Percentiles rank a stretch among this genome's conserved stretches.
phyloP scores from a whole-genome alignment of 129 eudicot species.

The Mikania micrantha region DNA sequence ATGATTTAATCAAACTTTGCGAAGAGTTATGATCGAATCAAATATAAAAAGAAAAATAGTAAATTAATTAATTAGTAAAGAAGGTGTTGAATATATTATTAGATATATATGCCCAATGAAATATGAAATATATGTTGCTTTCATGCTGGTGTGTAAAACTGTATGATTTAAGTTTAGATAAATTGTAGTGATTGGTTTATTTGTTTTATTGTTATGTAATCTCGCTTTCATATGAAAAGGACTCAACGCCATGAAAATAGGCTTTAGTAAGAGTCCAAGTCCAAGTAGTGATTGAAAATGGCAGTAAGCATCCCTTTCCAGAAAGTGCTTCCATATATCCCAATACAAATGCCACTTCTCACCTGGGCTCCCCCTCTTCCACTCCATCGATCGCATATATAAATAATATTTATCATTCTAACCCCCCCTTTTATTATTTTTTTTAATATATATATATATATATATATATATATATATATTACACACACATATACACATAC shows the following conservation, averaged over 20 bases:
- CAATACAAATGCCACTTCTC: conserved; percentile 12
- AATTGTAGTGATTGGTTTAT: not conserved
- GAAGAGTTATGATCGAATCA: no score
- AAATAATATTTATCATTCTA: no score
- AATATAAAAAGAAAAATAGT: no score
- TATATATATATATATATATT: no score
- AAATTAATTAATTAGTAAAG: no score
- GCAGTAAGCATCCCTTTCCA: conserved; percentile 28
- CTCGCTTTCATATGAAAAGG: conserved; percentile 25
- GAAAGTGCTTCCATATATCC: conserved; percentile 14
- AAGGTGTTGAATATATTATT: no score
- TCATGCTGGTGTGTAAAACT: not conserved
- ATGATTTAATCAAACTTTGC: no score
- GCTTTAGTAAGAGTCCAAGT: conserved; percentile 26
- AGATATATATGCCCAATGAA: no score
- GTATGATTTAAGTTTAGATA: not conserved
- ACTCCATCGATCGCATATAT: no score
- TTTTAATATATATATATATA: not conserved
- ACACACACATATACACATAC: no score
- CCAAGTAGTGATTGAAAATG: conserved; percentile 13
- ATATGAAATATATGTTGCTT: not conserved
- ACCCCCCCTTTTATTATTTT: no score
- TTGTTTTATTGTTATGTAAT: conserved; percentile 3
- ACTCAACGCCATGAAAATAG: conserved; percentile 21
- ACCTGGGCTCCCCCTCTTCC: conserved; percentile 10